A percentile compares a stretch with the other conserved stretches of the same genome.
phyloP scores from a whole-genome alignment of 148 eudicot genomes.

The Talinum fruticosum region DNA sequence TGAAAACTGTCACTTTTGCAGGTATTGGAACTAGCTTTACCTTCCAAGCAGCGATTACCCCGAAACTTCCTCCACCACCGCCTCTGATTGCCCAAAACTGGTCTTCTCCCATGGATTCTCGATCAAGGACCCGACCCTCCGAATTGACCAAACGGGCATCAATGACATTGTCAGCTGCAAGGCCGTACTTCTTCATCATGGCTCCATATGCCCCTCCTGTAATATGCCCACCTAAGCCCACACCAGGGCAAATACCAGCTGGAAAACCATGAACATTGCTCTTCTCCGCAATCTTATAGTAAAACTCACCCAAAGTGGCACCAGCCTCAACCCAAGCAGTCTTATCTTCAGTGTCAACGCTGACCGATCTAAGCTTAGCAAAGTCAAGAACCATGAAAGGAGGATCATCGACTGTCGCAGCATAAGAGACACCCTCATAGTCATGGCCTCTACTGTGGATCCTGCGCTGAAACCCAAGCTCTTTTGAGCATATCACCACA shows the following conservation, averaged over 20 bases:
- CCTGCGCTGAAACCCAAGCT: constrained; percentile 22
- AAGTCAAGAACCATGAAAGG: constrained; percentile 33
- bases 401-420: constrained; percentile 18
- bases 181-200: constrained; percentile 36
- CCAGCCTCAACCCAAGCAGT: constrained; percentile 34
- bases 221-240: constrained; percentile 36
- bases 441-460: constrained; percentile 35
- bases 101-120: constrained; percentile 31
- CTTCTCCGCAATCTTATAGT: constrained; percentile 23
- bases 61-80: constrained; percentile 33
- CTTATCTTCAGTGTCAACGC: constrained; percentile 9
- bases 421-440: constrained; percentile 32
- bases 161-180: constrained; percentile 31
- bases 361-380: constrained; percentile 14
- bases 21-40: constrained; percentile 30
- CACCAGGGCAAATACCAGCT: constrained; percentile 26
- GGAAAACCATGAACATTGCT: constrained; percentile 33
- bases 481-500: constrained; percentile 29
- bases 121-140: constrained; percentile 21
- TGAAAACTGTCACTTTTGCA: constrained; percentile 19
- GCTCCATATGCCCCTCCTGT: constrained; percentile 35
- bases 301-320: constrained; percentile 29
- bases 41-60: constrained; percentile 27
- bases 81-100: constrained; percentile 32
- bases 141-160: constrained; percentile 27